Evolutionary conservation across 805 yeast species (phyloP), one percentile per base, ranked within the genome.

Genomic region (Helenozyma rhizophorensis): DNA sequence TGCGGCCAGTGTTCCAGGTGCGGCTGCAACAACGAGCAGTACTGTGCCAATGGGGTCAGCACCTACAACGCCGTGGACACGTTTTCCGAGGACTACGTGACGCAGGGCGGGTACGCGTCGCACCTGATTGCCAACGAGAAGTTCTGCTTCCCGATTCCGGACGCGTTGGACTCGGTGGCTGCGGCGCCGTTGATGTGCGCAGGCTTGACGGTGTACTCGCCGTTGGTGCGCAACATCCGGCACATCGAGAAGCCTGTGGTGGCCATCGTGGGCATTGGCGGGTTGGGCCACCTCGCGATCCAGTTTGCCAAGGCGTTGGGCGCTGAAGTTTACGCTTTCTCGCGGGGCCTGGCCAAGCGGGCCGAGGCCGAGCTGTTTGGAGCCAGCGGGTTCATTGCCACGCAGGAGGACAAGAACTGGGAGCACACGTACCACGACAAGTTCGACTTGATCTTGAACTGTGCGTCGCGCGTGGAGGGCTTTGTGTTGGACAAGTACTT

Each of bases 101-200:
- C 78, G 4, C 78, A 75, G 48, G 86, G 87, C 59, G 88, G 89
- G 12, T 79, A 79, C 56, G 69, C 85, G n/a, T 69, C 77, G 28
- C 77, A 76, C 56, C 68, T 78, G 25, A 71, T 86, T 43, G 76
- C 78, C 30, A 72, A 77, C 54, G 83, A 79, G 54, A 66, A 70
- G 37, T 77, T 77, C 53, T 80, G 70, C 3, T 70, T 82, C 61
- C 76, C 76, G 28, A 72, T 82, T 37, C 89, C 90, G 27, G 75
- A 71, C 6, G 51, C 34, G 11, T 45, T 74, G 37, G 64, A 71
- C 23, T 63, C 74, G 27, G 73, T 67, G 22, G 60, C 66, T 17
- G 85, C 77, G 18, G 88, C 87, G 4, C 88, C 89, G 32, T 61
- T 83, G 60, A 60, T 81, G 62, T 83, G 90, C 65, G 90, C 86